Evolutionary conservation across 2,329 filamentous ascomycete genomes (phyloP), one percentile per base, ranked within the genome.

Genomic region (Fusarium torulosum): DNA sequence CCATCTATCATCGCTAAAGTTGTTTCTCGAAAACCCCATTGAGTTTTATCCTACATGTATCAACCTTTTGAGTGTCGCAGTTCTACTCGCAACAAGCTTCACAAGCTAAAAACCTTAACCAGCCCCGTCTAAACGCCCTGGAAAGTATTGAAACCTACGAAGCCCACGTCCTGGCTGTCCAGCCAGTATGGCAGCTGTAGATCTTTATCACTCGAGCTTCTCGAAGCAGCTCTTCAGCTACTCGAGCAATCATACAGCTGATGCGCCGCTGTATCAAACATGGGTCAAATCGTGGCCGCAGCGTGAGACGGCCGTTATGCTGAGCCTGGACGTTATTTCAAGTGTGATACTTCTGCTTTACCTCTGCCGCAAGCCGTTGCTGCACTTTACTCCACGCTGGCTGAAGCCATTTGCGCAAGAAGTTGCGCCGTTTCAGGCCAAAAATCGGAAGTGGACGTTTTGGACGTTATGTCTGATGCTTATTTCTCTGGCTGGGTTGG

Each of bases 381-480:
- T 71, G 3, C 73, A 74, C 5, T 61, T 65, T 4, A 72, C 79
- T 2, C 82, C 83, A 0, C 74, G 71, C 42, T 84, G 82, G 81
- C 71, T 78, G 15, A 76, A 75, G 11, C 78, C 79, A 3, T 85
- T 85, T 59, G 82, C 83, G 4, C 72, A 75, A 10, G 82, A 85
- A 66, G 63, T 78, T 20, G 67, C 45, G 0, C 68, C 71, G 2
- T 63, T 57, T 2, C 33, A 53, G 0, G 38, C 66, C 19, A 77
- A 74, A 38, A 61, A 71, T 23, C 78, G 67, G 42, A 53, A 64
- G 13, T 83, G 80, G 81, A 79, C 75, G 1, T 64, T 75, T 40
- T 83, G 80, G 79, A 80, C 79, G 2, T 53, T 78, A 5, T 69
- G 72, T 17, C 75, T 85, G 3, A 56, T 74, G 23, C 21, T 74